Evolutionary conservation across 495 filamentous ascomycete genomes (phyloP), one percentile per base, ranked within the genome.

Genomic region (Staphylotrichum longicolle): DNA sequence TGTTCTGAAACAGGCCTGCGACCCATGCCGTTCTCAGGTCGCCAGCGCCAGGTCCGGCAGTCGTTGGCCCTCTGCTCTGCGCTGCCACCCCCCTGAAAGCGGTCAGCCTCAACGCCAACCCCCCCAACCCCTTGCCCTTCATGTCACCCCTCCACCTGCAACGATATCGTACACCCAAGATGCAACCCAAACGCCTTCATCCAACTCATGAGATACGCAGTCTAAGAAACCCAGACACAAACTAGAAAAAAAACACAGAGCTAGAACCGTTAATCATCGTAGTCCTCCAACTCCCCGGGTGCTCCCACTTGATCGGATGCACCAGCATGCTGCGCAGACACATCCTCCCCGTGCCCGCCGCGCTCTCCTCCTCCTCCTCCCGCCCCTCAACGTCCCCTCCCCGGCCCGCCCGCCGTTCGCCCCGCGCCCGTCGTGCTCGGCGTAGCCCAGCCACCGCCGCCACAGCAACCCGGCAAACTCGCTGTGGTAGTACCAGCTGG

Each of bases 401-500:
- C 69, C 69, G 61, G 86, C 80, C 66, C 91, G 85, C 7, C 90
- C 90, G 0, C 91, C 90, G 61, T 87, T 84, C 39, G 86, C 84
- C 62, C 91, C 87, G 41, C 77, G 61, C 1, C 74, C 77, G 45
- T 80, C 78, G 67, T 73, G 68, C 54, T 95, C 86, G 65, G 87
- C 88, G 50, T 88, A 88, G 11, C 93, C 93, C 42, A 96, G 72
- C 93, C 93, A 97, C 60, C 92, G 78, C 64, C 86, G 86, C 91
- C 91, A 98, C 67, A 98, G 63, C 54, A 91, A 85, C 0, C 86
- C 84, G 34, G 90, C 84, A 69, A 95, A 96, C 8, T 89, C 89
- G 27, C 89, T 89, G 68, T 96, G 89, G 72, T 95, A 97, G 74
- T 96, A 98, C 94, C 94, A 98, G 12, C 83, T 96, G 9, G 86